Base-by-base conservation (phyloP, 2,329 filamentous ascomycete genomes). In the Stachybotrys echinatus region DNA sequence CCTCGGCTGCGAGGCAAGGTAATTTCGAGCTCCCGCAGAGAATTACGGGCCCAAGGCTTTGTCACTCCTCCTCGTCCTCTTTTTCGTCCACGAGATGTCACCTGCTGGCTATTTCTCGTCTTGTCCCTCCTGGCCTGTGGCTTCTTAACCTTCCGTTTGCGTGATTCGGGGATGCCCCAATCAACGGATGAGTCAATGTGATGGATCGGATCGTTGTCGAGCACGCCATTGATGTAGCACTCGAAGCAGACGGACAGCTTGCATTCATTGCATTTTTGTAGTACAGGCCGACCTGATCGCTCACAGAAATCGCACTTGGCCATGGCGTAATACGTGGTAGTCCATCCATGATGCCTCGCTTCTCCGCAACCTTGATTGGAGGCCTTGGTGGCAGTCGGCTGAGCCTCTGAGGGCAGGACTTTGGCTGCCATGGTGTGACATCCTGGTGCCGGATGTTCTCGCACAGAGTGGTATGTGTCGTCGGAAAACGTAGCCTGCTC, bases 301-400 rank as follows among this genome's bases (percentile, higher is more conserved):
- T 55, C 50, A 45, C 61, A 64, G 42, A 58, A 48, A 44, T 64
- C 61, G 42, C 61, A 64, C 43, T 60, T 61, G 23, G 61, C 58
- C 27, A 59, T 64, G 39, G 58, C 17, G 50, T 8, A 59, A 48
- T 20, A 49, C 49, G 43, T 55, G 50, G 21, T 50, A 45, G 20
- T 54, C 48, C 61, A 60, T 62, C 45, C 56, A 6, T 18, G 23
- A 19, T 46, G 44, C 56, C n/a, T n/a, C n/a, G n/a, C n/a, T n/a
- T n/a, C n/a, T n/a, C n/a, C n/a, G n/a, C n/a, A n/a, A n/a, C n/a
- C n/a, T n/a, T n/a, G n/a, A n/a, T 12, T 45, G 20, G 20, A 61
- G 58, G 6, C 52, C 22, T 8, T 22, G 23, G 14, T 8, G 8
- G 31, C 8, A 17, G 31, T 17, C 31, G 31, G 31, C 31, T 37